Base-by-base conservation (phyloP, 2,329 filamentous ascomycete genomes). In the Ascosphaera aggregata region DNA sequence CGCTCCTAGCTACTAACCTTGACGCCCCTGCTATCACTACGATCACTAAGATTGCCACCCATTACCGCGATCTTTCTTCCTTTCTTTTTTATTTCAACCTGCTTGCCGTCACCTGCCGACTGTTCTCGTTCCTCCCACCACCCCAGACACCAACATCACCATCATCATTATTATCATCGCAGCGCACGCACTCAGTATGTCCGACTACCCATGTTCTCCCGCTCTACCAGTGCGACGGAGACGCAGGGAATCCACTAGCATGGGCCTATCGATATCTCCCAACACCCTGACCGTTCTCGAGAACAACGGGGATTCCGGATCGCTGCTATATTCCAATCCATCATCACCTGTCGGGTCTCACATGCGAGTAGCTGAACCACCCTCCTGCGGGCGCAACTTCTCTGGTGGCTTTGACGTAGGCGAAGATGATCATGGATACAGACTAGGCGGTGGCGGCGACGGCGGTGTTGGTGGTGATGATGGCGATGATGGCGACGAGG, bases 181-280 rank as follows among this genome's bases (percentile, higher is more conserved):
- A 5, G 22, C 22, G 7, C 22, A 11, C 22, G 5, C 22, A 27
- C 22, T 5, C 22, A 27, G 22, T 27, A 27, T 27, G 22, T 27
- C 22, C 11, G 22, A 27, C 72, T 49, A 72, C 74, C 49, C 98
- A 64, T 31, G 85, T 95, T 54, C 34, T 18, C 34, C 34, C n/a
- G 34, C 34, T 18, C n/a, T 35, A 15, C 34, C 18, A 16, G 7
- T 35, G 18, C 34, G 34, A 16, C 34, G 34, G n/a, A 35, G n/a
- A 16, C 34, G 34, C 34, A 35, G 18, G 7, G 34, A 5, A 7
- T 35, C 34, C 7, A 15, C 7, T 18, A 15, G 34, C 34, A 5
- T 35, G 5, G 34, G 34, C 34, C 16, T 35, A 15, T 35, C 34
- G 5, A 15, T 35, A 30, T 39, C 43, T 5, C 22, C 42, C 7